A percentile compares a stretch with the other conserved stretches of the same genome.
These are phyloP conservation scores for Microdochium paspali DNA, from an alignment of 2,329 filamentous ascomycete species.

Conservation along the genomic window DNA sequence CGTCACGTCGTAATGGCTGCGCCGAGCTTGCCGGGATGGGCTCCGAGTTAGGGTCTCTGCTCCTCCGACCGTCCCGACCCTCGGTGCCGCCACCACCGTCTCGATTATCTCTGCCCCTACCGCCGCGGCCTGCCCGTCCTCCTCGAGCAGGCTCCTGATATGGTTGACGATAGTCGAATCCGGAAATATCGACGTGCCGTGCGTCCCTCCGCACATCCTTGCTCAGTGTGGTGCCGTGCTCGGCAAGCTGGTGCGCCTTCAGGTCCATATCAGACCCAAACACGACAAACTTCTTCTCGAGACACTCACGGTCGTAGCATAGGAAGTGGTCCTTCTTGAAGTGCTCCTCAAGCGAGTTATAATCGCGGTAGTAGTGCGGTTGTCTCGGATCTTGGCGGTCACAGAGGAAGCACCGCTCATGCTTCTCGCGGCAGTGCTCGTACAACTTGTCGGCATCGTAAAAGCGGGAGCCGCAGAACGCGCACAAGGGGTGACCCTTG, in stretches of 20 bases:
- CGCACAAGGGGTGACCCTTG: constrained; percentile 89
- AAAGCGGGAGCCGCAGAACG: constrained; percentile 84
- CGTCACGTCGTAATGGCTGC: constrained; percentile 73
- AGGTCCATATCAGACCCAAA: constrained; percentile 93
- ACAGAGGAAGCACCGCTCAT: constrained; percentile 92
- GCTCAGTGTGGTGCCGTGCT: constrained; percentile 69
- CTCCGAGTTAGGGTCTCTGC: constrained; percentile 81
- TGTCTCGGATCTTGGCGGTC: constrained; percentile 61
- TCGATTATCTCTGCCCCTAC: constrained; percentile 30
- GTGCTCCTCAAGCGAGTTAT: constrained; percentile 76
- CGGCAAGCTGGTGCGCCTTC: constrained; percentile 82
- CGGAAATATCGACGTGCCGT: constrained; percentile 75
- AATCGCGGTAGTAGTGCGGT: constrained; percentile 88
- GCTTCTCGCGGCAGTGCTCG: constrained; percentile 83
- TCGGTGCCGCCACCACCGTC: constrained; percentile 31
- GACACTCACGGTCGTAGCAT: constrained; percentile 75
- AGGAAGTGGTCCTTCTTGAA: constrained; percentile 82
- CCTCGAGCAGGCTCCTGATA: constrained; percentile 55
- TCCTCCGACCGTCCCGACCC: constrained; percentile 25
- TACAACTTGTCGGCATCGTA: constrained; percentile 96
- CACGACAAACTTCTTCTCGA: constrained; percentile 96
- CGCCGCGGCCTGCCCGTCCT: constrained; percentile 32
- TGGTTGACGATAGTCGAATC: constrained; percentile 69
- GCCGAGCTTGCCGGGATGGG: constrained; percentile 66
- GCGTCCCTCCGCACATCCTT: constrained; percentile 81